Percentiles rank a stretch among this genome's conserved stretches.
These are phyloP conservation scores for Talaromyces adpressus DNA, from an alignment of 495 filamentous ascomycete species.

Conservation along the genomic window DNA sequence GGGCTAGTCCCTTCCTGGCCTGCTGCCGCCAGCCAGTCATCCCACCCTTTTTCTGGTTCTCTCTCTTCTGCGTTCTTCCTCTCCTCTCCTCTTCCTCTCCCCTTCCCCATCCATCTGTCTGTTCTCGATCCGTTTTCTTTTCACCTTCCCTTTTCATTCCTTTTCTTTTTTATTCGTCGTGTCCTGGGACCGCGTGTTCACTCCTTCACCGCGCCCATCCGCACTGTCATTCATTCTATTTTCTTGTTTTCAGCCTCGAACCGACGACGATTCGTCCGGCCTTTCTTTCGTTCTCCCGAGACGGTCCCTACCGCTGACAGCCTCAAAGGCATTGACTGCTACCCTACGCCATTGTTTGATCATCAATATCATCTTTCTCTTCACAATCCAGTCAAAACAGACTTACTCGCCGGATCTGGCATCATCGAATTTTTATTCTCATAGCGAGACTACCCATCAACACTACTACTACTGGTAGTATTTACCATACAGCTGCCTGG, in stretches of 20 bases:
- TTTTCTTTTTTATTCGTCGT: constrained; percentile 1
- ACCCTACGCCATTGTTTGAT: not conserved
- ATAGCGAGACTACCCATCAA: not conserved
- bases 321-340: constrained; percentile 4
- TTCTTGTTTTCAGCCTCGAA: not conserved
- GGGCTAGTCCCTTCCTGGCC: not conserved
- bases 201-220: constrained; percentile 9
- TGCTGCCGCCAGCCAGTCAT: not conserved
- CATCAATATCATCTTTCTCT: not conserved
- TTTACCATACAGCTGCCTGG: constrained; percentile 2
- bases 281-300: not conserved
- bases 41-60: not conserved
- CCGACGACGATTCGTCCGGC: not conserved
- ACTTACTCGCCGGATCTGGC: not conserved
- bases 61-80: not conserved
- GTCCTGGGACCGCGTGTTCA: constrained; percentile 10
- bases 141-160: constrained; percentile 4
- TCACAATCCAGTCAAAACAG: not conserved
- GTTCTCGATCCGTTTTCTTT: not conserved
- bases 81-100: not conserved
- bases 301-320: constrained; percentile 2
- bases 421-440: not conserved
- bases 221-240: constrained; percentile 7
- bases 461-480: not conserved
- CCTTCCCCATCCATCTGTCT: not conserved